Evolutionary conservation across 768 basidiomycete species (phyloP).

Genomic region (Lentinula sp.): DNA sequence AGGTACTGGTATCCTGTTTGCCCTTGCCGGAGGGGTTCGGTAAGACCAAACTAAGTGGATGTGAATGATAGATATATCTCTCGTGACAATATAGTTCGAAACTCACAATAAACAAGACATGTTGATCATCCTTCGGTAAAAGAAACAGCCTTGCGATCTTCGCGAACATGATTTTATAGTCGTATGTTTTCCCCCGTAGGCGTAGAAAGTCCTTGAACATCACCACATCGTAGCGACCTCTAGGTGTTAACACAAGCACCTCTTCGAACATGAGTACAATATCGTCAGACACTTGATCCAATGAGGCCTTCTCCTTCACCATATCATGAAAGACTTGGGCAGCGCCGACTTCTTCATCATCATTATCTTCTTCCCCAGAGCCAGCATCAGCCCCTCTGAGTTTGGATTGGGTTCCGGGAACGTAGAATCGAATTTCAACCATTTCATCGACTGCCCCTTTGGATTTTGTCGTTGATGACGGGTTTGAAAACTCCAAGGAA

Average conservation of each 20-base stretch:
- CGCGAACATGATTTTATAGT: slow-evolving; percentile 93
- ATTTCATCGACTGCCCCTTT: slow-evolving; percentile 71
- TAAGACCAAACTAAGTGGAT: slow-evolving; percentile 68
- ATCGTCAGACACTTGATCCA: slow-evolving; percentile 87
- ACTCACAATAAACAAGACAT: slow-evolving; percentile 90
- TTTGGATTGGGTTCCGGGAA: slow-evolving; percentile 74
- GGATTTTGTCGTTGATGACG: slow-evolving; percentile 34
- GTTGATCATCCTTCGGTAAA: slow-evolving; percentile 93
- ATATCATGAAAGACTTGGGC: slow-evolving; percentile 96
- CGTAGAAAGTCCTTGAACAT: slow-evolving; percentile 95
- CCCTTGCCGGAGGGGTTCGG: slow-evolving; percentile 92
- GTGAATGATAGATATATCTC: slow-evolving; percentile 1
- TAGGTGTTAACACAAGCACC: slow-evolving; percentile 88
- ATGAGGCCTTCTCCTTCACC: slow-evolving; percentile 94
- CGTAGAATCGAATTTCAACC: slow-evolving; percentile 94
- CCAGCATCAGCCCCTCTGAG: slow-evolving; percentile 66
- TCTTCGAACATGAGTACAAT: slow-evolving; percentile 94
- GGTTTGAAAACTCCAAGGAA: slow-evolving; percentile 85
- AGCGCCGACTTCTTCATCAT: slow-evolving; percentile 78
- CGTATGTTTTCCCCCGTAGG: slow-evolving; percentile 96
- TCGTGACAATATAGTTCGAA: not conserved
- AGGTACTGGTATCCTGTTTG: slow-evolving; percentile 97
- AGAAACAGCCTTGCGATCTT: slow-evolving; percentile 88
- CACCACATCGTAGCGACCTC: slow-evolving; percentile 96
- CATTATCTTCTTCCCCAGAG: slow-evolving; percentile 53